phyloP scores from a whole-genome alignment of 306 rosid genomes.

The Prunus dulcis region DNA sequence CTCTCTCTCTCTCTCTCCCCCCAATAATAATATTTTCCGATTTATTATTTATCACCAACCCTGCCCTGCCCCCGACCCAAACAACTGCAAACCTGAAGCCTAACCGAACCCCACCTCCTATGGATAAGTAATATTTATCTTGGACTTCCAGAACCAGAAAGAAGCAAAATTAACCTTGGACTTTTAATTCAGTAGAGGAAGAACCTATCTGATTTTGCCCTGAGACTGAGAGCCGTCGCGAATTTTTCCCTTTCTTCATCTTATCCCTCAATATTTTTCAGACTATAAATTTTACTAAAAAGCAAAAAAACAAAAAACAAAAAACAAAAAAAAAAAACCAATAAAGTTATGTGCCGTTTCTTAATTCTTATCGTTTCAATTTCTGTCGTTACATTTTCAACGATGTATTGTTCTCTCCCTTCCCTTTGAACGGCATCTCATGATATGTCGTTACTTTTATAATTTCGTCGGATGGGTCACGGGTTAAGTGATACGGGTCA shows the following conservation, averaged over 20 bases:
- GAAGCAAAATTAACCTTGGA: background rate
- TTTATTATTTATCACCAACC: no score
- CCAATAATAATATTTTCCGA: background rate
- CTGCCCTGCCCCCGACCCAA: no score
- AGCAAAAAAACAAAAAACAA: no score
- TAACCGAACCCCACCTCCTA: no score
- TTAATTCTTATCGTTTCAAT: background rate
- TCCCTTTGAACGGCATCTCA: background rate
- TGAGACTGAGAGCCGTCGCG: background rate
- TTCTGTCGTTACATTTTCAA: background rate
- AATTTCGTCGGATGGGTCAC: background rate
- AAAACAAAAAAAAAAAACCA: no score
- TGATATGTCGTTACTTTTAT: background rate
- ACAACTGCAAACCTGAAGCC: no score
- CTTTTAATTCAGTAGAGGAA: background rate
- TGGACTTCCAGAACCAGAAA: background rate
- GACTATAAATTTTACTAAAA: background rate
- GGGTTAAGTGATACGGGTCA: background rate
- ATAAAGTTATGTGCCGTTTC: no score
- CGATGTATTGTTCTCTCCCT: background rate
- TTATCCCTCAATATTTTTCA: background rate
- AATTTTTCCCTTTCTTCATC: background rate
- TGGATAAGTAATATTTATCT: no score
- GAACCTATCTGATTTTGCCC: background rate
- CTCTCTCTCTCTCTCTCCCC: background rate